Evolutionary conservation across 441 rosid genomes (phyloP), one percentile per base, ranked within the genome.

Genomic region (Pelargonium myrrhifolium): DNA sequence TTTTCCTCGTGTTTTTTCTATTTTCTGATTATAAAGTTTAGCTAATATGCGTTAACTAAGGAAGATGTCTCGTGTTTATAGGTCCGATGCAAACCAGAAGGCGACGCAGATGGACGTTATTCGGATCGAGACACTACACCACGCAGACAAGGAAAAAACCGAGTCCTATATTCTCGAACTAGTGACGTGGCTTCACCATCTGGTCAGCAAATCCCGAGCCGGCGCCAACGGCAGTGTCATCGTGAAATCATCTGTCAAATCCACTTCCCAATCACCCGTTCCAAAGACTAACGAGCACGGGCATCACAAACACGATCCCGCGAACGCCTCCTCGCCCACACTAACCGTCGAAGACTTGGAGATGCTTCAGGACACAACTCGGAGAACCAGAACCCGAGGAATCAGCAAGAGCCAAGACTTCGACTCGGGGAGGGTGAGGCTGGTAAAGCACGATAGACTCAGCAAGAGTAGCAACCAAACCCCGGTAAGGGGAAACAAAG

Each of bases 101-200:
- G 62, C 84, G 53, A 67, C 80, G 6, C 75, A 80, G 28, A 65
- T 76, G 28, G 89, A 83, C 17, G 74, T 84, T 62, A 72, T 82
- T 68, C 83, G 87, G 4, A 80, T 87, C 14, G 88, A 87, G 73
- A 87, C 92, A 45, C 82, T 87, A 47, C 77, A 87, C 75, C 92
- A 87, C 75, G 92, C 92, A 3, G 82, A 83, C 66, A 87, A 80
- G 78, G 85, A 77, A 53, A 85, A 75, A 77, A 79, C 86, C 43
- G 92, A 87, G 70, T 62, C 79, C 74, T 85, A 78, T 74, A 85
- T 87, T 69, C 92, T 87, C 60, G 92, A 86, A 28, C 82, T 79
- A 62, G 71, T 87, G 2, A 67, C 81, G 65, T 87, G 88, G 89
- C 85, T 87, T 53, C 89, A 87, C 39, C 83, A 81, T 74, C 74